Evolutionary conservation across 2,329 filamentous ascomycete genomes (phyloP), one percentile per base, ranked within the genome.

Genomic region (Neofusicoccum laricinum): DNA sequence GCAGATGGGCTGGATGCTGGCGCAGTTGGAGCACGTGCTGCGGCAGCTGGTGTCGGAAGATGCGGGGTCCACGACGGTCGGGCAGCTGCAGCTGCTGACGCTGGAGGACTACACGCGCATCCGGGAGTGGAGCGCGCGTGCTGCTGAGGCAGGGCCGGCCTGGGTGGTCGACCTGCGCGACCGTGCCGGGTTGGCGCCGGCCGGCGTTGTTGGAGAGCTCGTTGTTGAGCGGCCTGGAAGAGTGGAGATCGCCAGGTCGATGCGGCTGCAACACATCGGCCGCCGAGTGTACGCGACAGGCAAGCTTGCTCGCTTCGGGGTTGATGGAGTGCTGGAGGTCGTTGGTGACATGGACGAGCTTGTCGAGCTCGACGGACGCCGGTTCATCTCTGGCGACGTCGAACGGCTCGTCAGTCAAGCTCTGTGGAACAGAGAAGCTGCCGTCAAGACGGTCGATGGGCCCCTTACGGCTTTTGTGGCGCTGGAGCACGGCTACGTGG

Each of bases 1-100:
- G 30, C 79, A 82, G 17, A 84, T 88, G 75, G 76, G 86, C 68
- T 78, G 79, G 36, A 83, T 84, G 2, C 75, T 88, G 19, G 71
- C 76, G 1, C 81, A 85, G 61, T 78, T 89, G 25, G 81, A 81
- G 40, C 76, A 78, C 4, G 79, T 85, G 17, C 79, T 81, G 0
- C 78, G 80, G 49, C 75, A 81, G 21, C 78, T 90, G 10, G 82
- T 40, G 3, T 4, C 5, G 1, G 0, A 8, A 4, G 34, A 5
- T 30, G 19, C 51, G 4, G 25, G 11, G 25, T 10, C 12, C 30
- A 7, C 3, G 14, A 10, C 12, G 14, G 36, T 75, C 70, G 69
- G 68, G 3, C 71, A 79, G 21, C 76, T 81, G 19, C 76, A 74
- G 4, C 78, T 73, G 59, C 63, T 81, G 6, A 72, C 77, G 0